Percentiles rank a stretch among this genome's conserved stretches.
Conservation (phyloP, 2,329 filamentous ascomycete species). For the Arthrobotrys iridis region DNA sequence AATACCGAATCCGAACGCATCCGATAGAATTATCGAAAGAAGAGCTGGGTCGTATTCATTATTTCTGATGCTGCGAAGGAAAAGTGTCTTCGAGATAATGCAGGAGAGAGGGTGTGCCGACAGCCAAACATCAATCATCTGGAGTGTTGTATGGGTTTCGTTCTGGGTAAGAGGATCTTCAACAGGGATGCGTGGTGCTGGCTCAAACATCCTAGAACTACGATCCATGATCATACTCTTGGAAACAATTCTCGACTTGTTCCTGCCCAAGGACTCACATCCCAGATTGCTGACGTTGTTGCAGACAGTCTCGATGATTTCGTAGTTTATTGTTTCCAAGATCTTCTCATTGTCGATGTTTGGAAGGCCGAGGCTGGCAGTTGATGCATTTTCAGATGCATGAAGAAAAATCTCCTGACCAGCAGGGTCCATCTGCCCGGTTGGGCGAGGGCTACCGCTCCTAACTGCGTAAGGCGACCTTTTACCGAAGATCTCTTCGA, state of each 20-base stretch:
- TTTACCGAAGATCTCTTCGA: slow-evolving; percentile 52
- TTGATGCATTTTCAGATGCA: slow-evolving; percentile 47
- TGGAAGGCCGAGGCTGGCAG: slow-evolving; percentile 41
- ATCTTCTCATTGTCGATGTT: slow-evolving; percentile 53
- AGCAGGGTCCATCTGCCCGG: slow-evolving; percentile 31
- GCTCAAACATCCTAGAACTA: slow-evolving; percentile 48
- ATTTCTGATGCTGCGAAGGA: slow-evolving; percentile 52
- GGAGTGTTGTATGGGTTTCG: slow-evolving; percentile 46
- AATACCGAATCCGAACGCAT: slow-evolving; percentile 50
- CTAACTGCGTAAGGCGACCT: slow-evolving; percentile 38
- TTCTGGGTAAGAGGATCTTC: slow-evolving; percentile 39
- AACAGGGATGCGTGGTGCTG: slow-evolving; percentile 37
- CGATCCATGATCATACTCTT: slow-evolving; percentile 52
- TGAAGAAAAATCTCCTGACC: slow-evolving; percentile 45
- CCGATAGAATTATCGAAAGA: slow-evolving; percentile 53
- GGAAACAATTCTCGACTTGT: slow-evolving; percentile 47
- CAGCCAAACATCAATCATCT: slow-evolving; percentile 56
- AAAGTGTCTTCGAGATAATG: slow-evolving; percentile 55
- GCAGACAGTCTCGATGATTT: slow-evolving; percentile 52
- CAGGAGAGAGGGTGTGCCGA: slow-evolving; percentile 55
- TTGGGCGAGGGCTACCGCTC: slow-evolving; percentile 42
- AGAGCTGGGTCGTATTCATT: slow-evolving; percentile 50
- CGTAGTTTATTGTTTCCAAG: slow-evolving; percentile 53
- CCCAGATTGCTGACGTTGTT: slow-evolving; percentile 52
- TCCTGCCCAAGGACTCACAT: slow-evolving; percentile 47